Base-by-base conservation (phyloP, 2,329 filamentous ascomycete genomes). In the Boeremia exigua region DNA sequence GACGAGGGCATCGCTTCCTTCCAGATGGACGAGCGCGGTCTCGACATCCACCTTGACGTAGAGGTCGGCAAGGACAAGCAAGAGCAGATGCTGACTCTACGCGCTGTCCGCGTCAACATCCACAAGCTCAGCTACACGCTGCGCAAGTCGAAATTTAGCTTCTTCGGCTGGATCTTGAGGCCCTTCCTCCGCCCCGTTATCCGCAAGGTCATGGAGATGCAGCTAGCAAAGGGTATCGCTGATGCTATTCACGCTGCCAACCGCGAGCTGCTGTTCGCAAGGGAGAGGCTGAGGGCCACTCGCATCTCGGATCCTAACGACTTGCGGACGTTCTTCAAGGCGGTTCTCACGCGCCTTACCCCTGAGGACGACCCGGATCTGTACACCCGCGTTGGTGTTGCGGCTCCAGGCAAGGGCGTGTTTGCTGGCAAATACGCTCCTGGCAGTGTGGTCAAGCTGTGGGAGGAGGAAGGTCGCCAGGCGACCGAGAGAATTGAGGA, bases 351-450 rank as follows among this genome's bases (percentile, higher is more conserved):
- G 2, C 81, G 93, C 0, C 79, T 96, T 55, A 84, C 84, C 38
- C 89, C 90, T 0, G 84, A 82, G 11, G 84, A 89, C 1, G 88
- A 95, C 71, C 88, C 91, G 1, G 90, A 96, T 72, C 65, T 96
- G 1, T 88, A 95, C 61, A 82, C 88, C 1, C 80, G 90, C 2
- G 79, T 96, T 14, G 92, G 92, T 1, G 78, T 96, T 9, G 83
- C 84, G 39, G 80, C 84, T 27, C 84, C 83, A 0, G 79, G 82
- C 14, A 79, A 81, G 61, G 85, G 85, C 28, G 81, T 94, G 0
- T 98, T 98, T 79, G 86, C 87, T 64, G 91, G 89, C 4, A 84
- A 92, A 1, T 97, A 96, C 77, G 88, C 94, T 0, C 94, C 94
- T 0, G 93, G 92, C 0, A 96, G 92, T 74, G 79, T 97, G 25